Evolutionary conservation across 2,329 filamentous ascomycete genomes (phyloP), one percentile per base, ranked within the genome.

Genomic region (Fusarium foetens): DNA sequence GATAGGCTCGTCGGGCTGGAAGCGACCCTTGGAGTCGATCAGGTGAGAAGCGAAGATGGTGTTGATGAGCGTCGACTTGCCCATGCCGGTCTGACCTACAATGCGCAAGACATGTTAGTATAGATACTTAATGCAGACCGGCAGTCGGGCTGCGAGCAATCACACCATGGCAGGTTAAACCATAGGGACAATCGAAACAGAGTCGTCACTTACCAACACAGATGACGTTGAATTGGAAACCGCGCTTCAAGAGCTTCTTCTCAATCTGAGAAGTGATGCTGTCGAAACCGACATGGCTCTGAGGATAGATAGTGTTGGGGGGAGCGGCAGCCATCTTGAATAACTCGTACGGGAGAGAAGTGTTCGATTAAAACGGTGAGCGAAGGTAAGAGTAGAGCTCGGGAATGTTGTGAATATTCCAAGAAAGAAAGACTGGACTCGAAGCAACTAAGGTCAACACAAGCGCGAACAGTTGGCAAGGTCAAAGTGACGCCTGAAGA

Each of bases 221-320:
- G 85, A 98, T 98, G 81, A 98, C 93, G 84, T 99, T 99, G 91
- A 99, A 99, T 86, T 99, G 96, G 86, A 99, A 99, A 79, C 96
- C 96, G 86, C 96, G 94, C 90, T 99, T 99, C 87, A 99, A 85
- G 82, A 98, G 92, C 92, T 99, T 99, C 87, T 94, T 93, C 92
- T 99, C 96, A 80, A 99, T 99, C 89, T 99, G 96, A 77, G 92
- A 94, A 79, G 96, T 99, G 89, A 99, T 99, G 88, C 94, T 98
- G 88, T 99, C 96, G 88, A 99, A 99, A 90, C 96, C 96, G 84
- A 99, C 96, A 89, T 98, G 96, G 92, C 92, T 97, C 84, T 96
- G 92, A 81, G 96, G 96, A 85, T 94, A 96, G 83, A 92, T 90
- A 80, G 90, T 90, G 80, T 90, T 86, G 81, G 91, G 82, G 79